Evolutionary conservation across 140 eudicot species (phyloP).

Genomic region (Erigeron philadelphicus): DNA sequence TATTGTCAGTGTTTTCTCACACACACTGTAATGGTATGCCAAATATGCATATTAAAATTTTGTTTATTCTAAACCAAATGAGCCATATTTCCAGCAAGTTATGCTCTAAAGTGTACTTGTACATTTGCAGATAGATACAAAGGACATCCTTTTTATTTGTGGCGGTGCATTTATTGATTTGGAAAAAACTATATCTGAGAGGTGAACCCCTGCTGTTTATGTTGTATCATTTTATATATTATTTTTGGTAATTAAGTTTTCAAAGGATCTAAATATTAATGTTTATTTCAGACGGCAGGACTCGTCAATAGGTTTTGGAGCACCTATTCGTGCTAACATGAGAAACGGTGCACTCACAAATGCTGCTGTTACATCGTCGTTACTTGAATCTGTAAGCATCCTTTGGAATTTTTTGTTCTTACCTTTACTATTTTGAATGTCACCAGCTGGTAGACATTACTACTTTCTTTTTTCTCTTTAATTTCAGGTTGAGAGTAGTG

Average conservation of each 20-base stretch:
- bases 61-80: not conserved
- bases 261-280: conserved; percentile 8
- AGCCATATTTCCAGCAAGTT: conserved; percentile 9
- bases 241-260: not conserved
- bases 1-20: not conserved
- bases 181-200: conserved; percentile 91
- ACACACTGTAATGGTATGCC: not conserved
- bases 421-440: not conserved
- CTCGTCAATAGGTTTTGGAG: conserved; percentile 96
- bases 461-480: not conserved
- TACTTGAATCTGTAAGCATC: conserved; percentile 73
- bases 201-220: conserved; percentile 37
- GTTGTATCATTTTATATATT: not conserved
- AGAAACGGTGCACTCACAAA: conserved; percentile 57
- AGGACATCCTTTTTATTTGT: conserved; percentile 87
- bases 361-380: conserved; percentile 70
- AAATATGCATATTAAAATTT: not conserved
- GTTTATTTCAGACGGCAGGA: conserved; percentile 72
- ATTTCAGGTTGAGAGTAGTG: conserved; percentile 88
- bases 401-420: not conserved
- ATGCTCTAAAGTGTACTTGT: not conserved
- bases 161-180: conserved; percentile 90
- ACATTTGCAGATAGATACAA: conserved; percentile 72
- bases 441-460: not conserved
- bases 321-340: conserved; percentile 98